phyloP scores from a whole-genome alignment of 306 rosid species.

The Corylus avellana region DNA sequence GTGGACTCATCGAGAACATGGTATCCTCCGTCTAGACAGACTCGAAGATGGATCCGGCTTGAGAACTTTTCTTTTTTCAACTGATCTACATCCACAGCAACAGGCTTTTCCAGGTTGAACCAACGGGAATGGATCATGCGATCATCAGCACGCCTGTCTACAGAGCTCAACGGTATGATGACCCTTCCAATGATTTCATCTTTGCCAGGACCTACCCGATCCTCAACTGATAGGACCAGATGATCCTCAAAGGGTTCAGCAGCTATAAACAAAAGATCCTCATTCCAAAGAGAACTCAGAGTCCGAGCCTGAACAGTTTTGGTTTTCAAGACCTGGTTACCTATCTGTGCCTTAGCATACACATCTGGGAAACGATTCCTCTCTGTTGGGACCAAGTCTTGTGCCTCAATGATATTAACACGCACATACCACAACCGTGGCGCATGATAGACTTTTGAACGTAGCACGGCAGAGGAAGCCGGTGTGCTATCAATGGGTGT shows the following conservation, averaged over 20 bases:
- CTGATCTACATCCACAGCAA: slow-evolving; percentile 43
- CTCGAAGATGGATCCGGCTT: slow-evolving; percentile 51
- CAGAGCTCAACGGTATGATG: slow-evolving; percentile 28
- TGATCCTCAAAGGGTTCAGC: slow-evolving; percentile 55
- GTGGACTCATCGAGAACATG: slow-evolving; percentile 65
- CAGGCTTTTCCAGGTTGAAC: slow-evolving; percentile 51
- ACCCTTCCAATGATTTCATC: slow-evolving; percentile 49
- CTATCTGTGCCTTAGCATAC: slow-evolving; percentile 48
- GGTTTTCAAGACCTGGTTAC: slow-evolving; percentile 50
- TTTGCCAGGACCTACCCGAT: slow-evolving; percentile 47
- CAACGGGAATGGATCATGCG: slow-evolving; percentile 43
- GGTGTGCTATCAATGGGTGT: slow-evolving; percentile 51
- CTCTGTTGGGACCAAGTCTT: slow-evolving; percentile 45
- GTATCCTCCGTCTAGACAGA: slow-evolving; percentile 59
- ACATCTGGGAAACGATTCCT: slow-evolving; percentile 45
- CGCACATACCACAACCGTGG: slow-evolving; percentile 80
- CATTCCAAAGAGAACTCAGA: slow-evolving; percentile 45
- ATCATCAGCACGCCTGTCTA: slow-evolving; percentile 43
- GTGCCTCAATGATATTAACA: slow-evolving; percentile 55
- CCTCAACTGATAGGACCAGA: slow-evolving; percentile 46
- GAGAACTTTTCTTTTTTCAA: slow-evolving; percentile 47
- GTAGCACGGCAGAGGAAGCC: slow-evolving; percentile 40
- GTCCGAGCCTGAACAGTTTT: slow-evolving; percentile 44
- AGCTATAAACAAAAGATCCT: slow-evolving; percentile 51
- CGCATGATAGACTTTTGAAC: slow-evolving; percentile 70